Conservation (phyloP, 306 rosid genomes). For the Acacia confusa region DNA sequence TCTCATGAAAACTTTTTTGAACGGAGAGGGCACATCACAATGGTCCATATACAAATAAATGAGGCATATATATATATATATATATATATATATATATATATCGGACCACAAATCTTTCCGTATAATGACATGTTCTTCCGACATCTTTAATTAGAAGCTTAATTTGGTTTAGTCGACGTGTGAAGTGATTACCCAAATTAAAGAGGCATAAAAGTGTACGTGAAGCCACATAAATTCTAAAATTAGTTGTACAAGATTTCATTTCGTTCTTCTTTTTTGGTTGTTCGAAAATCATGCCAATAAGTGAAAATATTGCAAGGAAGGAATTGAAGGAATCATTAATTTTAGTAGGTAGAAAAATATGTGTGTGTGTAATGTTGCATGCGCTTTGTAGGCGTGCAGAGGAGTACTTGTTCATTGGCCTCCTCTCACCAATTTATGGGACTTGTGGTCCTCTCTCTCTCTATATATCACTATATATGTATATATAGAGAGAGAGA, state of each 20-base stretch:
- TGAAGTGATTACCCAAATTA: not conserved
- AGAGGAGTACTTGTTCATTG: slow-evolving; percentile 1
- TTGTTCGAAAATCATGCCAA: too few species aligned
- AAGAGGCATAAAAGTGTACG: not conserved
- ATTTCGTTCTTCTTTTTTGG: too few species aligned
- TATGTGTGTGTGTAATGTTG: slow-evolving; percentile 6
- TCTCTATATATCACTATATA: not conserved
- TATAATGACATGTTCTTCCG: not conserved
- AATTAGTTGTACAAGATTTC: not conserved
- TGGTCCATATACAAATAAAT: not conserved
- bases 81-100: not conserved
- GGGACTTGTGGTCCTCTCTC: slow-evolving; percentile 37
- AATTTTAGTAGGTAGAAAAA: not conserved
- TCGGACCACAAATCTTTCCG: not conserved
- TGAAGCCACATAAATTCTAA: not conserved
- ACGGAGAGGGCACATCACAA: not conserved
- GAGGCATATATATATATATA: not conserved
- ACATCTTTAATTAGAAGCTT: not conserved
- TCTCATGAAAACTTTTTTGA: not conserved
- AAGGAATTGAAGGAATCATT: not conserved
- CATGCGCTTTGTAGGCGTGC: slow-evolving; percentile 46
- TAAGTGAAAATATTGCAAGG: too few species aligned
- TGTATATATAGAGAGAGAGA: not conserved
- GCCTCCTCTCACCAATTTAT: slow-evolving; percentile 24
- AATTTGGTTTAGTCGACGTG: not conserved